Base-by-base conservation (phyloP, 192 early-diverging fungal genomes). In the Rhizoclosmatium sp. region DNA sequence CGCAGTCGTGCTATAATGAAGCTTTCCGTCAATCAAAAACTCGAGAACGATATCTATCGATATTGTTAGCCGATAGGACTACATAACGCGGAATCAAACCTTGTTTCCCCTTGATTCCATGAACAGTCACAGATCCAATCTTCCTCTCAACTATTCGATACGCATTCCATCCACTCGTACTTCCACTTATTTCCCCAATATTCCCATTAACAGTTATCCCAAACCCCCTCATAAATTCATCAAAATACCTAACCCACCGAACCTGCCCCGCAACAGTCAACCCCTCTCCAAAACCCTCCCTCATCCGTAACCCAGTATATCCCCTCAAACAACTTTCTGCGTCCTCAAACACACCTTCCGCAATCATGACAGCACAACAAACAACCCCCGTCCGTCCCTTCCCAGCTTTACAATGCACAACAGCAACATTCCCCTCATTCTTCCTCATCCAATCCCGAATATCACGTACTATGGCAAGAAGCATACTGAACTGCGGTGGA, bases 341-440 rank as follows among this genome's bases (percentile, higher is more conserved):
- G 49, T 65, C 65, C 1, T 51, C 47, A n/a, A 76, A 84, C 1
- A 64, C 66, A 3, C 82, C 79, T 16, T 80, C 71, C 45, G 82
- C 82, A 14, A 92, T 54, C 51, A 92, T 79, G 21, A 86, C 81
- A 2, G 87, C 58, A 49, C 86, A 81, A 16, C 90, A 80, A 84
- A 92, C 88, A 12, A 85, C 80, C 7, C 91, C 91, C 14, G 91
- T 92, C 4, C 91, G 80, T 3, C 91, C 91, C 49, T 92, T 92
- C 19, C 91, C 91, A n/a, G 91, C 91, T 64, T 91, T 90, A 71
- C 91, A 92, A 66, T 92, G 91, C 7, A 92, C 79, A 3, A 86
- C 89, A 0, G 88, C 87, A 12, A 87, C 84, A 65, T 92, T 51
- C 2, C 71, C 61, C 4, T 77, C 5, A 4, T 80, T 79, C 9